Conservation (phyloP, 1,284 basidiomycete genomes). For the Ustilago cynodontis region DNA sequence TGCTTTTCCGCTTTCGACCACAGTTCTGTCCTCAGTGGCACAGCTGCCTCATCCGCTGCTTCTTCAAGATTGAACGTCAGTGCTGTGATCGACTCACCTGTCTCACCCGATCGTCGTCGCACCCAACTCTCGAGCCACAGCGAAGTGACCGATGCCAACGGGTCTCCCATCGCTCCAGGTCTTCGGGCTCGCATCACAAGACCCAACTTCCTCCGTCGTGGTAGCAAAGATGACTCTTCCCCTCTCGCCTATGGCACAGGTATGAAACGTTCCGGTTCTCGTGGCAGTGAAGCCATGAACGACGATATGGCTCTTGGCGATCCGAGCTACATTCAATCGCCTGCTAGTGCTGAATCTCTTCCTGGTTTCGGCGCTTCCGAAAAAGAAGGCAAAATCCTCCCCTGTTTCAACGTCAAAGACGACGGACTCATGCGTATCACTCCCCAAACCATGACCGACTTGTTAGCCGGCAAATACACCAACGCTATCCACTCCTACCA, state of each 20-base stretch:
- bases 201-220: constrained; percentile 43
- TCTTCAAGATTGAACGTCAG: constrained; percentile 19
- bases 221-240: constrained; percentile 63
- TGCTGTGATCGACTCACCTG: constrained; percentile 16
- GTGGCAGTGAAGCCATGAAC: constrained; percentile 38
- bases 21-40: constrained; percentile 23
- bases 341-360: constrained; percentile 46
- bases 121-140: constrained; percentile 20
- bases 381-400: constrained; percentile 85
- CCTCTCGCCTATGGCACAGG: constrained; percentile 62
- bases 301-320: constrained; percentile 46
- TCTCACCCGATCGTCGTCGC: constrained; percentile 41
- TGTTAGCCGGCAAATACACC: constrained; percentile 63
- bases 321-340: constrained; percentile 23
- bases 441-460: constrained; percentile 74
- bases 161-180: constrained; percentile 53
- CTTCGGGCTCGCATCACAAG: constrained; percentile 24
- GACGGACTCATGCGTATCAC: constrained; percentile 95
- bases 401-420: constrained; percentile 91
- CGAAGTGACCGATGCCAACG: constrained; percentile 50
- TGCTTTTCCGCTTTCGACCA: constrained; percentile 55
- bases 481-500: constrained; percentile 58
- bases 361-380: constrained; percentile 67
- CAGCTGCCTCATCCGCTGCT: constrained; percentile 5
- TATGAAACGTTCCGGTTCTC: constrained; percentile 45